phyloP scores from a whole-genome alignment of 1,284 basidiomycete species.

The Cronartium ribicola region DNA sequence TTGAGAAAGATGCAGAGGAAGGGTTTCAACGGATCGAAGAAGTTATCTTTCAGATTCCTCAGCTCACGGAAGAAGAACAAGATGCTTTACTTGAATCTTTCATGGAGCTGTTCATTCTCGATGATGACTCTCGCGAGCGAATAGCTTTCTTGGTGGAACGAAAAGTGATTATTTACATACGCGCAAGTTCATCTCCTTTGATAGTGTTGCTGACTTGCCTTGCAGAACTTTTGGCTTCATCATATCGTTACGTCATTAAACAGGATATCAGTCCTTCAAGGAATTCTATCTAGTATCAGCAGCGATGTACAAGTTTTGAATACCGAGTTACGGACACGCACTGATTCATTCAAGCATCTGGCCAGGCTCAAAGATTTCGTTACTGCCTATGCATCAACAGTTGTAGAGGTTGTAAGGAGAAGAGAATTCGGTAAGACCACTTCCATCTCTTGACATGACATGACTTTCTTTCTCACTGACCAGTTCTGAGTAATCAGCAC shows the following conservation, averaged over 20 bases:
- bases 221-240: slow-evolving; percentile 33
- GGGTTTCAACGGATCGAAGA: slow-evolving; percentile 37
- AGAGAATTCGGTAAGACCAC: slow-evolving; percentile 70
- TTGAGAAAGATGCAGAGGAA: slow-evolving; percentile 39
- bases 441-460: slow-evolving; percentile 7
- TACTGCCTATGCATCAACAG: slow-evolving; percentile 85
- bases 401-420: slow-evolving; percentile 82
- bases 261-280: slow-evolving; percentile 63
- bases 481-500: slow-evolving; percentile 41
- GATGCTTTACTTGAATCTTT: slow-evolving; percentile 17
- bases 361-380: slow-evolving; percentile 81
- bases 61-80: not conserved
- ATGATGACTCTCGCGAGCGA: slow-evolving; percentile 33
- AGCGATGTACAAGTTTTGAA: slow-evolving; percentile 58
- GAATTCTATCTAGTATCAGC: slow-evolving; percentile 63
- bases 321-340: slow-evolving; percentile 28
- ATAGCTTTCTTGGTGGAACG: slow-evolving; percentile 32
- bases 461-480: not conserved
- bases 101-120: slow-evolving; percentile 15
- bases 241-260: slow-evolving; percentile 46
- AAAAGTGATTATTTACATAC: slow-evolving; percentile 7
- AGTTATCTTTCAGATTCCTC: slow-evolving; percentile 3
- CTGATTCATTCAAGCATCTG: slow-evolving; percentile 81
- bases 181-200: not conserved
- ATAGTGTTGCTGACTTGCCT: not conserved